Evolutionary conservation across 208 protist species (phyloP).

Genomic region (Wallacemonas sp.): DNA sequence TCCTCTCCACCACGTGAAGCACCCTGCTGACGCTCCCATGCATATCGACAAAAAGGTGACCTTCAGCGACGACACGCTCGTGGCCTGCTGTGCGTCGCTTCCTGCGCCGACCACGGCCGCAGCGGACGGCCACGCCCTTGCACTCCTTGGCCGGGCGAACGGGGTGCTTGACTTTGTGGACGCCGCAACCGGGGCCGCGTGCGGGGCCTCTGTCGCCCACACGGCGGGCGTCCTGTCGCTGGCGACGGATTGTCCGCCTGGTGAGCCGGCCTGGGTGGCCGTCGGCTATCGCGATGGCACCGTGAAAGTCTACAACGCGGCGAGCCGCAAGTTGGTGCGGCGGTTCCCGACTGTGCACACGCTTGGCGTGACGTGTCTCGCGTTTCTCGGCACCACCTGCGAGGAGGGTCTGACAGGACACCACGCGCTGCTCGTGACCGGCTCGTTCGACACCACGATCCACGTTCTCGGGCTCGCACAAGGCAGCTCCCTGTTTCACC

Average conservation of each 20-base stretch:
- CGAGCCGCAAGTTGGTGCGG: slow-evolving; percentile 65
- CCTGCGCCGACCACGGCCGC: not conserved
- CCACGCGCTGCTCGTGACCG: slow-evolving; percentile 50
- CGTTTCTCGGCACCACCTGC: slow-evolving; percentile 50
- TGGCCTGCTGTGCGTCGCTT: slow-evolving; percentile 29
- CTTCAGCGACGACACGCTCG: slow-evolving; percentile 32
- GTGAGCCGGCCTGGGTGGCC: slow-evolving; percentile 49
- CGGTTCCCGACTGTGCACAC: slow-evolving; percentile 65
- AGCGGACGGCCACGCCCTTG: slow-evolving; percentile 17
- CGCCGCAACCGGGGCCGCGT: slow-evolving; percentile 19
- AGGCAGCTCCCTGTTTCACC: slow-evolving; percentile 35
- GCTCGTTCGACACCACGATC: slow-evolving; percentile 68
- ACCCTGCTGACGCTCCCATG: slow-evolving; percentile 37
- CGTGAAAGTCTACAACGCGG: slow-evolving; percentile 80
- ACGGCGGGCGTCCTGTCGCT: slow-evolving; percentile 54
- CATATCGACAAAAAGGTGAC: slow-evolving; percentile 28
- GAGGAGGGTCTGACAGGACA: slow-evolving; percentile 47
- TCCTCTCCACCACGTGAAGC: slow-evolving; percentile 3
- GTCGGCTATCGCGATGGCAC: slow-evolving; percentile 82
- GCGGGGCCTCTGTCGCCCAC: slow-evolving; percentile 44
- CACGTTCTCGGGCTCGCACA: slow-evolving; percentile 56
- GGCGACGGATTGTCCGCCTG: slow-evolving; percentile 24
- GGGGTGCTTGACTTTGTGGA: slow-evolving; percentile 65
- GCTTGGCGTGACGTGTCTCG: slow-evolving; percentile 60
- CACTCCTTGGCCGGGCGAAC: slow-evolving; percentile 60